Base-by-base conservation (phyloP, 2,329 filamentous ascomycete genomes). In the Domatiomyces catenatus region DNA sequence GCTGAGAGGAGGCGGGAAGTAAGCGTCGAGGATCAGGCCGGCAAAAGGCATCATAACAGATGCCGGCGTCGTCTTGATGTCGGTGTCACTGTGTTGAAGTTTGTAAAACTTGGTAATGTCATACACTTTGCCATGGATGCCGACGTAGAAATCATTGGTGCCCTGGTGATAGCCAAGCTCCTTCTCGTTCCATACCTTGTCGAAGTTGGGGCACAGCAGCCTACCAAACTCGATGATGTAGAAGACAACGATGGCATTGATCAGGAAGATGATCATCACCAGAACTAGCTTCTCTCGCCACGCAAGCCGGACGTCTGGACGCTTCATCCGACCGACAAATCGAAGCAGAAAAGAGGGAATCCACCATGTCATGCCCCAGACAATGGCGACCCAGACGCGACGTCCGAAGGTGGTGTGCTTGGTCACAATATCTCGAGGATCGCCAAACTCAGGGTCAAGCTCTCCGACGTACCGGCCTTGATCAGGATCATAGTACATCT, bases 241-340 rank as follows among this genome's bases (percentile, higher is more conserved):
- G 70, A 98, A 98, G 52, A 95, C 74, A 54, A 98, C 78, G 24
- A 78, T 63, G 42, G 64, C 87, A 67, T 98, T 98, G 58, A 94
- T 68, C 10, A 98, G 60, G 26, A 85, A 64, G 59, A 98, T 96
- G 48, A 94, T 61, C 52, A 85, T 72, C 46, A 89, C 80, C 8
- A 98, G 72, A 0, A 92, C 83, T 8, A 98, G 48, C 68, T 98
- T 98, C 63, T 98, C 92, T 67, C 92, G 79, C 92, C 92, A 98
- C 0, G 92, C 92, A 79, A 95, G 85, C 22, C 92, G 85, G 7
- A 98, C 87, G 68, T 98, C 92, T 1, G 89, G 92, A 50, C 92
- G 82, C 69, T 94, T 93, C 92, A 98, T 98, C 19, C 90, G 85
- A 28, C 92, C 92, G 52, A 96, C 62, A 53, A 75, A 83, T n/a